These are phyloP conservation scores for Clavispora carvajalis DNA, from an alignment of 805 yeast species.

Conservation along the genomic window DNA sequence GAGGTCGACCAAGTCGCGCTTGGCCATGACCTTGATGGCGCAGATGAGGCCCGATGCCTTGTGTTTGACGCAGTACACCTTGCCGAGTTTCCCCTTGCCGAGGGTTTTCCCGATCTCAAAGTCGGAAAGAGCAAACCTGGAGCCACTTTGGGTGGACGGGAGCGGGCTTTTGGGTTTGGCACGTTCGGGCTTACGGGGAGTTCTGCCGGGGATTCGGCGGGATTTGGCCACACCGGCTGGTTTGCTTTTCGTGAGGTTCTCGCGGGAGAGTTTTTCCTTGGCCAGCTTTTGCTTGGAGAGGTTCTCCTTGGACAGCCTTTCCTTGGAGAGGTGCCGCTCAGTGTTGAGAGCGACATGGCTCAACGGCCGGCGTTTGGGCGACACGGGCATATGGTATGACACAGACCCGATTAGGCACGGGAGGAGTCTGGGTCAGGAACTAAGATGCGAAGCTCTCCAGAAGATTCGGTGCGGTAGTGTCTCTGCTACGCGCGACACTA, in stretches of 20 bases:
- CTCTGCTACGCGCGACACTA: too few species aligned
- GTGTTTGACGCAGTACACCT: slow-evolving; percentile 84
- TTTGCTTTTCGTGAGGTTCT: not conserved
- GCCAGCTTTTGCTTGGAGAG: not conserved
- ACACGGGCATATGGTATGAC: slow-evolving; percentile 3
- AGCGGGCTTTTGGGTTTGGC: not conserved
- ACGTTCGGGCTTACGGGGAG: not conserved
- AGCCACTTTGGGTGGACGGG: not conserved
- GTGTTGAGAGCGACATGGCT: slow-evolving; percentile 3
- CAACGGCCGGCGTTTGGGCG: slow-evolving; percentile 2
- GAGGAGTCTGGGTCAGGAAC: too few species aligned
- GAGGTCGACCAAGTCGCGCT: slow-evolving; percentile 66
- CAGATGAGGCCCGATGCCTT: slow-evolving; percentile 70
- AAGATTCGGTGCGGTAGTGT: too few species aligned
- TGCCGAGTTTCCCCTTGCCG: slow-evolving; percentile 93
- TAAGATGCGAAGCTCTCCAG: too few species aligned
- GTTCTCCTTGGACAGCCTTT: not conserved
- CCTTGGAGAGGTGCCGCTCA: not conserved
- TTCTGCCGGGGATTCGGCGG: not conserved
- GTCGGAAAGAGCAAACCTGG: slow-evolving; percentile 37
- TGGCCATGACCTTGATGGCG: slow-evolving; percentile 89
- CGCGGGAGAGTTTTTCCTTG: too few species aligned
- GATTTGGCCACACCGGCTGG: not conserved
- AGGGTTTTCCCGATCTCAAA: slow-evolving; percentile 84
- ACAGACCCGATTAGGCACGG: too few species aligned